Evolutionary conservation across 2,329 filamentous ascomycete species (phyloP), one percentile per base, ranked within the genome.

Genomic region (Colletotrichum tropicale): DNA sequence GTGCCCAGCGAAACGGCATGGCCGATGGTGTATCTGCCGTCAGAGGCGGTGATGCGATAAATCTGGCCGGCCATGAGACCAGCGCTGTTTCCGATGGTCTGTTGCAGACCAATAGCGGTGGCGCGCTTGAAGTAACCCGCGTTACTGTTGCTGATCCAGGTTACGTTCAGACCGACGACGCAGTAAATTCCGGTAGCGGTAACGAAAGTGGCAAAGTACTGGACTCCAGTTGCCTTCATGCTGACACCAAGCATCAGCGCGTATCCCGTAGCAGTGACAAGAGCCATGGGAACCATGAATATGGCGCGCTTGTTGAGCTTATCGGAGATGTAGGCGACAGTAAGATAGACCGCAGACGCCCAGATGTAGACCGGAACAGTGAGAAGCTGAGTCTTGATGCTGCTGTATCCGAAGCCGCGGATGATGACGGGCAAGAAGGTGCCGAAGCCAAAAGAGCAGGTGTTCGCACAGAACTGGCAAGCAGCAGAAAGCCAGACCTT

Each of bases 371-470:
- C 88, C 0, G 90, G 90, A 2, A 91, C 88, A 1, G 89, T 91
- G n/a, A 91, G 82, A 26, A 89, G 86, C 73, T 92, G 89, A 10
- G 87, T 86, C 78, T 88, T 83, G 21, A 91, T 82, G 18, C 84
- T 85, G 64, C 84, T 81, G 79, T 89, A 91, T 5, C 89, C 89
- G 80, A 91, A 87, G 16, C 84, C 85, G 56, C 86, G 83, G 55
- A 92, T 84, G 76, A 92, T 91, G 1, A 87, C 87, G 2, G 90
- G 91, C 8, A 91, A 81, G 79, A 92, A 92, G 8, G 89, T 91
- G 72, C 86, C 88, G 80, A 91, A 91, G 16, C 89, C 90, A 78
- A 90, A 91, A 0, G 89, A 83, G 58, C 89, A 82, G n/a, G 88
- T 88, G 74, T 89, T 87, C 68, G 88, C 86, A 68, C 87, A 89